A percentile compares a stretch with the other conserved stretches of the same genome.
Conservation (phyloP, 1,139 yeast genomes). For the Yamadazyma triangularis region DNA sequence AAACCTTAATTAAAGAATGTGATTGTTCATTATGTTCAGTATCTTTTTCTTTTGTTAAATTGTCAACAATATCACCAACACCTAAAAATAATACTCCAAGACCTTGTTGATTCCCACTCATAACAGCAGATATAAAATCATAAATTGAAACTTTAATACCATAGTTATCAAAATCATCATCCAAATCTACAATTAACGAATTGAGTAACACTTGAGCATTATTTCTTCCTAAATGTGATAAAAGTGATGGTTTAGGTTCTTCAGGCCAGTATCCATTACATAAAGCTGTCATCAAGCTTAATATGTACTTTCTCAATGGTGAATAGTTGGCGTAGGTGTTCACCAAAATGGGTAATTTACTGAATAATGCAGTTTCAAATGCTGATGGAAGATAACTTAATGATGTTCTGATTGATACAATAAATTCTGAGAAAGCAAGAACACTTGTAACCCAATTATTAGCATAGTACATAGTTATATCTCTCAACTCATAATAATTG, state of each 20-base stretch:
- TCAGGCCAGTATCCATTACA: conserved; percentile 59
- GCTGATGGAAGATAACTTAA: conserved; percentile 51
- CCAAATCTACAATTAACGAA: conserved; percentile 57
- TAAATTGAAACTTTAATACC: conserved; percentile 56
- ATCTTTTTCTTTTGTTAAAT: conserved; percentile 17
- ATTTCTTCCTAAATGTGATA: conserved; percentile 72
- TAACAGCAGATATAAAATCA: conserved; percentile 69
- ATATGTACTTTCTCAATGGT: conserved; percentile 45
- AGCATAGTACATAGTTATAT: conserved; percentile 38
- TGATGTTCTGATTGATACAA: conserved; percentile 53
- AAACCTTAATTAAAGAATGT: conserved; percentile 46
- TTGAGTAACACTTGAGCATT: conserved; percentile 57
- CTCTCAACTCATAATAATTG: conserved; percentile 38
- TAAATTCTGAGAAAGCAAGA: conserved; percentile 36
- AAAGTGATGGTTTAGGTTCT: conserved; percentile 62
- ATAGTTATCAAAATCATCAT: conserved; percentile 54
- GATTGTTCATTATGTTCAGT: conserved; percentile 8
- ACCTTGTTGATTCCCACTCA: conserved; percentile 83
- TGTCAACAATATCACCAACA: conserved; percentile 55
- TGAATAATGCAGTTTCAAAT: conserved; percentile 59
- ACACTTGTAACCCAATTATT: conserved; percentile 41
- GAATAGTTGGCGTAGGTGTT: conserved; percentile 52
- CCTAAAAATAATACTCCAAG: conserved; percentile 71
- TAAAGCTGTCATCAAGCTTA: conserved; percentile 57
- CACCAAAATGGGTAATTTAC: conserved; percentile 53